phyloP scores from a whole-genome alignment of 305 asterid genomes.

The Solanum chacoense region DNA sequence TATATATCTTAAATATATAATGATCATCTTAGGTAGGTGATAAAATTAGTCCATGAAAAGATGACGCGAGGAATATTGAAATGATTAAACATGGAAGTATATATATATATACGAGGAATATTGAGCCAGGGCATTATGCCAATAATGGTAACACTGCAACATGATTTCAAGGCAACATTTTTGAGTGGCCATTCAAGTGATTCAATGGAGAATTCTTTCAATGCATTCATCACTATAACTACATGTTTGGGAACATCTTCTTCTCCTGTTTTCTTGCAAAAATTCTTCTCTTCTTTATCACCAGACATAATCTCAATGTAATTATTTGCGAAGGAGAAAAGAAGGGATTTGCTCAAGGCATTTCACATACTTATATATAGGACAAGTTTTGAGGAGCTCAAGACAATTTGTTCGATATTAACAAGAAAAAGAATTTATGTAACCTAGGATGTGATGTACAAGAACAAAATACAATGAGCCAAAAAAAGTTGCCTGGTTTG shows the following conservation, averaged over 20 bases:
- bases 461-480: not conserved
- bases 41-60: not conserved
- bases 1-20: not conserved
- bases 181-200: conserved; percentile 56
- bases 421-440: not conserved
- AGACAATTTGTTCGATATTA: not conserved
- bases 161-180: conserved; percentile 28
- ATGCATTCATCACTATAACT: conserved; percentile 48
- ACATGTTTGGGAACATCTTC: conserved; percentile 28
- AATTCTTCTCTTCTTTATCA: not conserved
- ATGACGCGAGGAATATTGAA: not conserved
- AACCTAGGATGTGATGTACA: not conserved
- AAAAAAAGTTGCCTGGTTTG: not conserved
- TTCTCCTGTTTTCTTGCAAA: not conserved
- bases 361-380: not conserved
- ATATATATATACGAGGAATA: conserved; percentile 24
- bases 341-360: not conserved
- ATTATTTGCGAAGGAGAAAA: not conserved
- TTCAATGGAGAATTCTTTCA: conserved; percentile 42
- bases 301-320: not conserved
- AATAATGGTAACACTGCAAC: conserved; percentile 38
- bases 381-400: not conserved
- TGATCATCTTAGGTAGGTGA: not conserved
- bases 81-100: not conserved
- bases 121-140: conserved; percentile 60